Base-by-base conservation (phyloP, 1,284 basidiomycete genomes). In the Coniophora puteana region DNA sequence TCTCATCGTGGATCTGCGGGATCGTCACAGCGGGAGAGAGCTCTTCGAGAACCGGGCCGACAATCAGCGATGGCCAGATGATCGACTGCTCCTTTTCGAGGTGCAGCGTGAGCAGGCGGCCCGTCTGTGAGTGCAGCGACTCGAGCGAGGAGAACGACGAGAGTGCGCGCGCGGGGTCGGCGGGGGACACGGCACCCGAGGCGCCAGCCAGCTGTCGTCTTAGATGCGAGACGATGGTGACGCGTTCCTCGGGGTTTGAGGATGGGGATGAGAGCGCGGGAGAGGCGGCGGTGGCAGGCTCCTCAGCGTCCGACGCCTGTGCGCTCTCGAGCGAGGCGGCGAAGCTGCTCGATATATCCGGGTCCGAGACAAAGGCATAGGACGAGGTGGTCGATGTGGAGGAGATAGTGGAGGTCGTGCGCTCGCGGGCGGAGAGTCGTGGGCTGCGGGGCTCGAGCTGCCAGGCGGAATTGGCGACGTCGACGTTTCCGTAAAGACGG, bases 331-430 rank as follows among this genome's bases (percentile, higher is more conserved):
- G 68, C 16, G 86, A 89, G 6, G 82, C 84, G 3, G 83, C 81
- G 49, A 89, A 87, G 57, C 80, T 84, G 61, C 83, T 88, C 5
- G 84, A 84, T 38, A 88, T 81, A 48, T 89, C 85, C 2, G 77
- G 78, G 48, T 89, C 86, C 10, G 86, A 87, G 3, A 89, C 68
- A 41, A 86, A 71, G 3, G 86, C 85, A 50, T 80, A 89, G 0
- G 85, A 89, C 8, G 86, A 89, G 28, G 78, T 83, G 0, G 81
- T 83, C 6, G 85, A 89, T 0, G 78, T 63, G 5, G 83, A 83
- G 3, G 85, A 88, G 5, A 79, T 69, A 4, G 81, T 80, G 14
- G 86, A 89, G 3, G 76, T 78, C 0, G 85, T 87, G 17, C 85
- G 78, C 46, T 82, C 81, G 51, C 86, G 68, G 12, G 69, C 65